phyloP scores from a whole-genome alignment of 2,329 filamentous ascomycete species.

The Paraphaeosphaeria sporulosa region DNA sequence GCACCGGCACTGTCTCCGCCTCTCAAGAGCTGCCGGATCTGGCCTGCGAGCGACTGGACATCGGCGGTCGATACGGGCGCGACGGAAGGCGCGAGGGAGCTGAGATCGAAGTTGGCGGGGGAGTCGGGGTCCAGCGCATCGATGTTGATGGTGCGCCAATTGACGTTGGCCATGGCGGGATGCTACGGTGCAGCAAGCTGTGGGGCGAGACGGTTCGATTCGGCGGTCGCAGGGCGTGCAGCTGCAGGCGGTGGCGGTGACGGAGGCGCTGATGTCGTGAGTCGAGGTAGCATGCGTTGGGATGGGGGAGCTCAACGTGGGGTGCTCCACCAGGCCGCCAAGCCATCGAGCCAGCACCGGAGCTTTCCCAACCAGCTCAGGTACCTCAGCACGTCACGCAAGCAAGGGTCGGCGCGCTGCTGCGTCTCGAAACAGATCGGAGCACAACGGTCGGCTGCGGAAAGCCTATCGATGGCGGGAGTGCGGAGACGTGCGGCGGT shows the following conservation, averaged over 20 bases:
- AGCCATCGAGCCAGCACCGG: constrained; percentile 29
- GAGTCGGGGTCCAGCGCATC: constrained; percentile 91
- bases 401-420: constrained; percentile 42
- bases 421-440: constrained; percentile 32
- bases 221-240: constrained; percentile 15
- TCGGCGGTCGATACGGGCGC: constrained; percentile 78
- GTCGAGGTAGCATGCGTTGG: constrained; percentile 31
- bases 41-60: constrained; percentile 77
- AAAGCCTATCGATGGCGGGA: constrained; percentile 28
- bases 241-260: constrained; percentile 22
- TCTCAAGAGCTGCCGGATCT: constrained; percentile 86
- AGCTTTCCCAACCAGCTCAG: constrained; percentile 29
- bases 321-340: constrained; percentile 40
- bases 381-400: constrained; percentile 37
- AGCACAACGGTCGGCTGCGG: constrained; percentile 22
- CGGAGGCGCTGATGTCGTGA: constrained; percentile 25
- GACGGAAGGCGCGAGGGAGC: constrained; percentile 79
- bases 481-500: constrained; percentile 36
- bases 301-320: constrained; percentile 32
- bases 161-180: constrained; percentile 58
- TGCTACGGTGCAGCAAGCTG: constrained; percentile 18
- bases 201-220: background rate
- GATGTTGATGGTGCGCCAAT: constrained; percentile 91
- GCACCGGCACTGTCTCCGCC: constrained; percentile 89
- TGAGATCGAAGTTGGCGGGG: constrained; percentile 87